A percentile compares a stretch with the other conserved stretches of the same genome.
phyloP scores from a whole-genome alignment of 495 filamentous ascomycete species.

The Penicillium turbatum region DNA sequence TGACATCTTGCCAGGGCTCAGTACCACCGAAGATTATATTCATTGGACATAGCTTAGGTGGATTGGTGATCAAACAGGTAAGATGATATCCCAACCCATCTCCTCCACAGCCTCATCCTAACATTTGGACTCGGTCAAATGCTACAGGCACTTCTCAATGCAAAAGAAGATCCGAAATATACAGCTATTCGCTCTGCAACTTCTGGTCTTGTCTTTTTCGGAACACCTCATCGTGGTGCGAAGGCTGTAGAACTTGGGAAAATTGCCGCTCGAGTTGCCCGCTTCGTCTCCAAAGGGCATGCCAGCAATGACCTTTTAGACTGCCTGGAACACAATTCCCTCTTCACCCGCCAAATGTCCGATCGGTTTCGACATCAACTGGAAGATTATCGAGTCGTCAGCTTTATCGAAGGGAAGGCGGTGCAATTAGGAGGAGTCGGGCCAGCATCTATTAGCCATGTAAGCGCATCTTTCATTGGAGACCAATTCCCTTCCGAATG shows the following conservation, averaged over 20 bases:
- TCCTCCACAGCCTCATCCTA: not conserved
- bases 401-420: slow-evolving; percentile 42
- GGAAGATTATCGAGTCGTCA: slow-evolving; percentile 38
- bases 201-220: slow-evolving; percentile 44
- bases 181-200: slow-evolving; percentile 36
- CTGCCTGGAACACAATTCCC: slow-evolving; percentile 37
- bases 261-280: slow-evolving; percentile 35
- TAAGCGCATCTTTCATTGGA: slow-evolving; percentile 5
- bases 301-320: slow-evolving; percentile 36
- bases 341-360: slow-evolving; percentile 40
- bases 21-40: slow-evolving; percentile 39
- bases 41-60: slow-evolving; percentile 45
- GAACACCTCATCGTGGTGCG: slow-evolving; percentile 42
- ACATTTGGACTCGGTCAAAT: not conserved
- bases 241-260: slow-evolving; percentile 38
- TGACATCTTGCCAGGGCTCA: slow-evolving; percentile 8
- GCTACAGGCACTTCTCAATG: slow-evolving; percentile 37
- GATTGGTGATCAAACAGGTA: slow-evolving; percentile 45
- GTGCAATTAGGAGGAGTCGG: slow-evolving; percentile 32
- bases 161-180: slow-evolving; percentile 40
- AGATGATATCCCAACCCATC: not conserved
- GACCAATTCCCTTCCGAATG: too few species aligned
- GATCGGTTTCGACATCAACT: slow-evolving; percentile 36
- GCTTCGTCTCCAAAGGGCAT: slow-evolving; percentile 32
- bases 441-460: slow-evolving; percentile 33